These are phyloP conservation scores for Chamaenerion angustifolium DNA, from an alignment of 345 rosid species.

Conservation along the genomic window DNA sequence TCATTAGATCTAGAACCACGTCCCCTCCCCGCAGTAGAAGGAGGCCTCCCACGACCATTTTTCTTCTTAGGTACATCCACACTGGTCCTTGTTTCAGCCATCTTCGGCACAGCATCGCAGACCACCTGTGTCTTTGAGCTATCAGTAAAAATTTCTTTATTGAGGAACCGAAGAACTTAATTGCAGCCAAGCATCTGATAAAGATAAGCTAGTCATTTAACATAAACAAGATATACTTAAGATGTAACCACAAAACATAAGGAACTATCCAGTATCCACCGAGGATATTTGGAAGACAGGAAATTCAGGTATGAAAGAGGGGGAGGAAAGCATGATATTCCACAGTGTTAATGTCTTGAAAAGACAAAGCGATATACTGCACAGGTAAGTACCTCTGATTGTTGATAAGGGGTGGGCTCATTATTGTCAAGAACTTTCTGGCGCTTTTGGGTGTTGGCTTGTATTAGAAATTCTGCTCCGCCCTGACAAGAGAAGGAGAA, in stretches of 20 bases:
- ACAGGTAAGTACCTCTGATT: constrained; percentile 39
- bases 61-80: constrained; percentile 54
- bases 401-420: constrained; percentile 30
- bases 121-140: constrained; percentile 21
- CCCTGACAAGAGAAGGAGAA: constrained; percentile 25
- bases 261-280: no score
- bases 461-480: constrained; percentile 79
- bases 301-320: no score
- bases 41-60: constrained; percentile 75
- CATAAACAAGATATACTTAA: background rate
- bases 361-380: background rate
- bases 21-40: constrained; percentile 61
- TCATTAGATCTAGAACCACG: constrained; percentile 70
- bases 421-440: constrained; percentile 52
- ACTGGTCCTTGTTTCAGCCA: constrained; percentile 38
- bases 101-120: constrained; percentile 56
- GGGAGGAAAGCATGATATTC: no score
- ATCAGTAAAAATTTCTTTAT: constrained; percentile 6
- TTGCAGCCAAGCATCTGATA: background rate
- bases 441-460: constrained; percentile 81
- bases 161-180: background rate
- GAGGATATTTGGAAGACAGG: no score
- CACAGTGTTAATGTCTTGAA: background rate
- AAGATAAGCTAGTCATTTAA: no score
- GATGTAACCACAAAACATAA: no score